Evolutionary conservation across 805 yeast genomes (phyloP), one percentile per base, ranked within the genome.

Genomic region (Lachancea fermentati): DNA sequence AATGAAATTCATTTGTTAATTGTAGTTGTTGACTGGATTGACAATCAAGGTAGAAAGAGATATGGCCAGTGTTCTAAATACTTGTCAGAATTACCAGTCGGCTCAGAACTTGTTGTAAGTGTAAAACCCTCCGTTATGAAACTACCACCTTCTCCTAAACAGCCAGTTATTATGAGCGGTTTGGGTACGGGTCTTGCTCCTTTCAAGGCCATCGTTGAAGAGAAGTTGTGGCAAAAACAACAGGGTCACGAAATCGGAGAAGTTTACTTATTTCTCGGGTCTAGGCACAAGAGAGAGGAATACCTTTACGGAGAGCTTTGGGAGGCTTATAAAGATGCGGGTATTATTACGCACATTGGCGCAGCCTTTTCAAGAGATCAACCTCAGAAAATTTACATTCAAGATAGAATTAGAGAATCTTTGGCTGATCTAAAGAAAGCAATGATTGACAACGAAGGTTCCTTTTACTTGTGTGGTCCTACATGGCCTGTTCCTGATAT

Each of bases 401-500:
- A 91, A 67, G 97, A 91, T 66, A 79, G 83, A 63, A 91, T 91
- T 62, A 76, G 88, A 57, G 86, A 87, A 61, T 75, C 78, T 43
- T 67, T 86, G 55, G 73, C 70, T 38, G 81, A 77, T 32, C 73
- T 91, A 63, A 83, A 84, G 35, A 85, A 78, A 32, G 89, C 96
- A 37, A 78, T 91, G 64, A 82, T 80, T 32, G 67, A 70, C 48
- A 74, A 88, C 67, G 69, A 81, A 43, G 97, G 97, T 43, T 81
- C 88, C 18, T 91, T 91, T 76, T 91, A 91, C 69, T 73, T 91
- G 61, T 91, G 97, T 78, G 97, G 97, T 47, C 97, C 97, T 32
- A 91, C 97, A 2, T 91, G 97, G 97, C 97, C 97, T 25, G 97
- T 91, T 57, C 96, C 97, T 8, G 96, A 89, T 62, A 85, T 91